Conservation (phyloP, 2,329 filamentous ascomycete species). For the Colletotrichum navitas region DNA sequence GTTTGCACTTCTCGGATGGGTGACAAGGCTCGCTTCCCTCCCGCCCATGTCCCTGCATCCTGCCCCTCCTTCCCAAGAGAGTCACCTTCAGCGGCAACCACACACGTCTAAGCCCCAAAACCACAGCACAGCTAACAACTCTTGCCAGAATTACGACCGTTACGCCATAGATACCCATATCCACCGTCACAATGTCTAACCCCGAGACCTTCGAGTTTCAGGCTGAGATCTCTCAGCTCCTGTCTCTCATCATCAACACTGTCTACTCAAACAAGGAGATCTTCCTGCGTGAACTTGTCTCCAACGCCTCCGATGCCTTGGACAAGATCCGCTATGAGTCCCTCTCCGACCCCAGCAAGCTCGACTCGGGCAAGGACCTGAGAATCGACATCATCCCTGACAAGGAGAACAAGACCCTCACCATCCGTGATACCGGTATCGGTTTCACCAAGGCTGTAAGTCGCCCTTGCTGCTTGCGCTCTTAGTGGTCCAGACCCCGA, state of each 20-base stretch:
- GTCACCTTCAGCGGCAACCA: constrained; percentile 36
- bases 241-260: constrained; percentile 99
- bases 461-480: constrained; percentile 48
- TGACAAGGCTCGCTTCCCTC: constrained; percentile 4
- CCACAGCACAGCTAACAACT: constrained; percentile 24
- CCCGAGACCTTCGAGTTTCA: constrained; percentile 99
- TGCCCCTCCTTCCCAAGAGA: constrained; percentile 20
- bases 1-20: background rate
- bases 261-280: constrained; percentile 99
- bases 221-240: constrained; percentile 99
- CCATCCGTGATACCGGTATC: constrained; percentile 97
- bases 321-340: constrained; percentile 99
- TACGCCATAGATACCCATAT: constrained; percentile 42
- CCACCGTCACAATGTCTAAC: constrained; percentile 73
- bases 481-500: no score
- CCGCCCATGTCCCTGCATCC: background rate
- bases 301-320: constrained; percentile 98
- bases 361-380: constrained; percentile 97
- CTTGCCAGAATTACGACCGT: constrained; percentile 39
- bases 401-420: constrained; percentile 97
- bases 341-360: constrained; percentile 95
- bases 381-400: constrained; percentile 99
- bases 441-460: constrained; percentile 99
- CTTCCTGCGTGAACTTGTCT: constrained; percentile 98
- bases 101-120: background rate